phyloP scores from a whole-genome alignment of 164 flowering plant species.

The Magnolia sinica region DNA sequence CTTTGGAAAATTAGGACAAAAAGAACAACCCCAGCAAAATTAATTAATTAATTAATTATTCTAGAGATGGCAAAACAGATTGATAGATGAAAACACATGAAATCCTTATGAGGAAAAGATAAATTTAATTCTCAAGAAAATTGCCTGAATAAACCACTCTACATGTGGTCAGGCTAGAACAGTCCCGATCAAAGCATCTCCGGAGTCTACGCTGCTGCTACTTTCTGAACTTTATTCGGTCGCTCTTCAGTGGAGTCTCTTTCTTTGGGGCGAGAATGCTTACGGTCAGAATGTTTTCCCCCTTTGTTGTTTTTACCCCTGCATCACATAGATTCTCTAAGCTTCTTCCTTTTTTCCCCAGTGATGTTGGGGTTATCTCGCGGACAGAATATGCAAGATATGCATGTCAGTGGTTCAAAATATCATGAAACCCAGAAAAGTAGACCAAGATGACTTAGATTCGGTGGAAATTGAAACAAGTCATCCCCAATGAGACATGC shows the following conservation, averaged over 20 bases:
- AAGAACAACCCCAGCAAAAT: background rate
- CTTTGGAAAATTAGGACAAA: too few relatives aligned
- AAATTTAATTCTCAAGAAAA: background rate
- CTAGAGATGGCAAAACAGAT: background rate
- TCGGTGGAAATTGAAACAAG: background rate
- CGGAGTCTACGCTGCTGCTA: conserved; percentile 25
- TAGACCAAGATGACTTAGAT: background rate
- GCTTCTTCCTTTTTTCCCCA: background rate
- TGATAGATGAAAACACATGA: background rate
- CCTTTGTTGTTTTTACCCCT: conserved; percentile 58
- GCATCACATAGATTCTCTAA: conserved; percentile 7
- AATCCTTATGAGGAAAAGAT: background rate
- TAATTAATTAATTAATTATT: background rate
- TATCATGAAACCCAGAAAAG: background rate
- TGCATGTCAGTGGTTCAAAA: background rate
- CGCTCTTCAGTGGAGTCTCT: conserved; percentile 37
- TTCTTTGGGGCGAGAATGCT: conserved; percentile 40
- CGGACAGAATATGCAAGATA: background rate
- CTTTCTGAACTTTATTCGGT: conserved; percentile 55
- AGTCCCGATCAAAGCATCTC: background rate
- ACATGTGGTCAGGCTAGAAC: background rate
- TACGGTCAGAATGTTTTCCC: conserved; percentile 31
- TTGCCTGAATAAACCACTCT: background rate
- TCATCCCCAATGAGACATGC: background rate
- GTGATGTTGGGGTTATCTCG: background rate